Conservation (phyloP, 495 filamentous ascomycete genomes). For the Annulohypoxylon bovei region DNA sequence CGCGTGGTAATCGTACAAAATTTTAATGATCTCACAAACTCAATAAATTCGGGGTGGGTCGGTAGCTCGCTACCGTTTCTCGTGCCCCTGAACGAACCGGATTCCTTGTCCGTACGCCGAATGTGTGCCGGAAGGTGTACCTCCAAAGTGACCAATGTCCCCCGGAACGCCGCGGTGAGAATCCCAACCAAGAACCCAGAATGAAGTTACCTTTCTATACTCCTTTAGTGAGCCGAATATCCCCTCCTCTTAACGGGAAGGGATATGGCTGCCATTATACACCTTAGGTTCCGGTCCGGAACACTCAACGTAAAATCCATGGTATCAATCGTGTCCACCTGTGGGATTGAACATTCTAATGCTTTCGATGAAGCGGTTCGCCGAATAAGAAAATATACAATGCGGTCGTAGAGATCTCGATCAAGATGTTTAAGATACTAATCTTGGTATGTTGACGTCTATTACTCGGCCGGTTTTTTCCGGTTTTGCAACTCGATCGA, state of each 20-base stretch:
- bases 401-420: conserved; percentile 34
- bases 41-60: conserved; percentile 6
- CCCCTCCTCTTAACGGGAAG: conserved; percentile 6
- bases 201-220: conserved; percentile 37
- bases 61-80: conserved; percentile 34
- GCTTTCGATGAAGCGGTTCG: conserved; percentile 27
- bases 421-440: conserved; percentile 4
- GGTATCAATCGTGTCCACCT: conserved; percentile 44
- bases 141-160: conserved; percentile 26
- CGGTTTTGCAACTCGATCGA: conserved; percentile 56
- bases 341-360: conserved; percentile 43
- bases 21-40: conserved; percentile 8
- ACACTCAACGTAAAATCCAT: conserved; percentile 41
- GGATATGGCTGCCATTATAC: conserved; percentile 28
- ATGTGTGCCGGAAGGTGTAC: conserved; percentile 30
- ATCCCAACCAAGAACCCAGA: conserved; percentile 30
- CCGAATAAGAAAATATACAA: conserved; percentile 46
- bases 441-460: neutral
- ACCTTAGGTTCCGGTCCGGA: conserved; percentile 38
- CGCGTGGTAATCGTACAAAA: conserved; percentile 37
- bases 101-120: conserved; percentile 25
- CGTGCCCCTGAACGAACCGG: conserved; percentile 13
- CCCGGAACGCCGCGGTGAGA: conserved; percentile 37
- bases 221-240: conserved; percentile 29
- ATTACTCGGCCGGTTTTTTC: conserved; percentile 48